phyloP scores from a whole-genome alignment of 2,329 filamentous ascomycete species.

The Diplocarpon mali region DNA sequence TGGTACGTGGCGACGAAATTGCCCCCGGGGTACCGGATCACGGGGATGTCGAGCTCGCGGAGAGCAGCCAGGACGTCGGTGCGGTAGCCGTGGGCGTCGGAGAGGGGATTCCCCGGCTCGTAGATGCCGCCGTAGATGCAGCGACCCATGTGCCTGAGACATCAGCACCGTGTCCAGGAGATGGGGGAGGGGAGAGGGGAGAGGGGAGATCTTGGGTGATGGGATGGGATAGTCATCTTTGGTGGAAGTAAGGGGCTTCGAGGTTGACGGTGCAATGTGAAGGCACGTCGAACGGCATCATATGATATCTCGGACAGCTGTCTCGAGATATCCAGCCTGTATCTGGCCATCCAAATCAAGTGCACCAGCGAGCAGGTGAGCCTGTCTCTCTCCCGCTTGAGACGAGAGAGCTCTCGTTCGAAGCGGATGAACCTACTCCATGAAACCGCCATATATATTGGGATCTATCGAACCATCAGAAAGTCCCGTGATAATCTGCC shows the following conservation, averaged over 20 bases:
- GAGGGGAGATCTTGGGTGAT: too few relatives aligned
- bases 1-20: conserved; percentile 82
- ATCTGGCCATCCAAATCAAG: neutral
- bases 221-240: too few relatives aligned
- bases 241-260: too few relatives aligned
- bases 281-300: too few relatives aligned
- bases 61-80: conserved; percentile 67
- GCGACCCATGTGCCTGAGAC: conserved; percentile 66
- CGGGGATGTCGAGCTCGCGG: conserved; percentile 62
- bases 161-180: too few relatives aligned
- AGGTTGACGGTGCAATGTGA: too few relatives aligned
- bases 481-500: neutral
- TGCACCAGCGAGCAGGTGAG: neutral
- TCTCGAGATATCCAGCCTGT: too few relatives aligned
- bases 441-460: conserved; percentile 77
- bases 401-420: neutral
- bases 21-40: conserved; percentile 71
- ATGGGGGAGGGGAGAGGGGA: too few relatives aligned
- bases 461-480: conserved; percentile 36
- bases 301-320: too few relatives aligned
- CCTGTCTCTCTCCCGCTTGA: too few relatives aligned
- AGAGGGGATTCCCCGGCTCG: conserved; percentile 62
- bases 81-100: conserved; percentile 64
- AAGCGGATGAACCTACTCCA: conserved; percentile 45
- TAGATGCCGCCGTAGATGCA: conserved; percentile 85